Base-by-base conservation (phyloP, 768 basidiomycete genomes). In the Crucibulum laeve region DNA sequence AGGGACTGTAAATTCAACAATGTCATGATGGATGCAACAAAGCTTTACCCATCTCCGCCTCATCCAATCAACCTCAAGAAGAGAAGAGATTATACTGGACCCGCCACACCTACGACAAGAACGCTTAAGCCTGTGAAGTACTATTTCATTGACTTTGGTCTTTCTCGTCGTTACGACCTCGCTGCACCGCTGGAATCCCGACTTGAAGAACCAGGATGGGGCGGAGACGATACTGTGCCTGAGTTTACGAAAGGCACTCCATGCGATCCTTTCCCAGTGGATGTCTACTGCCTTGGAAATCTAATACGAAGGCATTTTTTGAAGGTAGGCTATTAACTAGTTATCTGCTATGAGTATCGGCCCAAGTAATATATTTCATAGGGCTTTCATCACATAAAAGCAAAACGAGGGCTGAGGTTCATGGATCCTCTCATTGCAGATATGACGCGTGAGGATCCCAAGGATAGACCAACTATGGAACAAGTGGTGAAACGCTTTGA, bases 181-280 rank as follows among this genome's bases (percentile, higher is more conserved):
- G 41, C 40, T 25, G 10, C 13, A 10, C 10, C 36, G 10, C 19
- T 22, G 5, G 22, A 5, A 14, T 30, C 28, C 28, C 28, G n/a
- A n/a, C n/a, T 32, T 5, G 14, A 28, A 42, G 6, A 42, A 10
- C 43, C 7, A 51, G 53, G 4, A 18, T 43, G 1, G 38, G 55
- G 59, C 4, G 57, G 60, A 38, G 56, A 54, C 19, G 26, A 34
- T 11, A 43, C 46, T 14, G 54, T 54, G 14, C 60, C 62, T 2
- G 60, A 63, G 40, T 44, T 57, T 13, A 53, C 51, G 5, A 14
- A 37, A 2, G 39, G 38, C 8, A 42, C 52, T 2, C 56, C 57
- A 1, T 62, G 58, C 32, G 53, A 63, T 41, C 58, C 62, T 1
- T 66, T 62, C 48, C 56, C 53, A 11, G 42, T 59, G 2, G 64